phyloP scores from a whole-genome alignment of 2,329 filamentous ascomycete genomes.

The Sclerotinia nivalis region DNA sequence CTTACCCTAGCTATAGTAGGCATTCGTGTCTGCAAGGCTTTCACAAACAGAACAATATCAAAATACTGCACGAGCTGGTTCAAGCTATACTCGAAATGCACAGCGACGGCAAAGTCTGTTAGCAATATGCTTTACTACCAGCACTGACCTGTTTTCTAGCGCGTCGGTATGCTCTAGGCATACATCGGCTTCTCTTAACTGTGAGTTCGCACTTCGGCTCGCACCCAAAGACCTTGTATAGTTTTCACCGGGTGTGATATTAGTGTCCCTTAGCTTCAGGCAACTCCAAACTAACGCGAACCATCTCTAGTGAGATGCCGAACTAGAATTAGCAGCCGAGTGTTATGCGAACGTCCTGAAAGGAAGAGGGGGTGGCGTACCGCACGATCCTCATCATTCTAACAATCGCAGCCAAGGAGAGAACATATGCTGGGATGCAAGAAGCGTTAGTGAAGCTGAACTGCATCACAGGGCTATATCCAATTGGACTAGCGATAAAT shows the following conservation, averaged over 20 bases:
- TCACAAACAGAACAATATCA: not conserved
- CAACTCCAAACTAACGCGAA: not conserved
- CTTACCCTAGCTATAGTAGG: not conserved
- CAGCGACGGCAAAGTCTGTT: not conserved
- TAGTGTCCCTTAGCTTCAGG: not conserved
- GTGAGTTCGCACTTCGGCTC: not conserved
- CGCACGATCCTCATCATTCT: too few relatives aligned
- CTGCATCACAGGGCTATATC: not conserved
- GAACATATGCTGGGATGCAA: not conserved
- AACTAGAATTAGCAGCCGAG: not conserved
- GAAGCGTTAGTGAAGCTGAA: not conserved
- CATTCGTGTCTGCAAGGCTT: not conserved
- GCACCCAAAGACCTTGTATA: not conserved
- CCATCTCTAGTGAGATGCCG: not conserved
- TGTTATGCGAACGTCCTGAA: not conserved
- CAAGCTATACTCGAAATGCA: not conserved
- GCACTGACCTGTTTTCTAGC: not conserved
- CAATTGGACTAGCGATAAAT: not conserved
- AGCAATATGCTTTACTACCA: not conserved
- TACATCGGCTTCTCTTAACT: not conserved
- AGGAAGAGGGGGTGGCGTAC: not conserved
- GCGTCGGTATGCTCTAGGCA: not conserved
- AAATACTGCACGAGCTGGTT: not conserved
- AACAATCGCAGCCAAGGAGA: not conserved
- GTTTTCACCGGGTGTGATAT: too few relatives aligned